Conservation (phyloP, 2,329 filamentous ascomycete species). For the Penicillium sp. region DNA sequence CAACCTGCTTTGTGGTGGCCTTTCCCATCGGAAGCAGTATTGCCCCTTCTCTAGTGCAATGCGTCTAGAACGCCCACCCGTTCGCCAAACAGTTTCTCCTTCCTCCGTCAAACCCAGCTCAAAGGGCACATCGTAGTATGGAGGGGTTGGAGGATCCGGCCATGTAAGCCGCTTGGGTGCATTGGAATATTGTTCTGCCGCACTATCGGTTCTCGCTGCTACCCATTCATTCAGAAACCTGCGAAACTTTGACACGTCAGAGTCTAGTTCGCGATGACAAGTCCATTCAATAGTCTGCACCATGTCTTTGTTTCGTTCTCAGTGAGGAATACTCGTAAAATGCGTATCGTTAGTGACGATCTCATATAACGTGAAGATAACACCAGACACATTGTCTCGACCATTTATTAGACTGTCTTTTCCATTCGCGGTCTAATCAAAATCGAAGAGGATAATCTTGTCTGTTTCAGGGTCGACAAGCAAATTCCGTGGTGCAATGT, state of each 20-base stretch:
- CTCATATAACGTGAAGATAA: slow-evolving; percentile 28
- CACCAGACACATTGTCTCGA: slow-evolving; percentile 25
- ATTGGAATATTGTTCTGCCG: slow-evolving; percentile 20
- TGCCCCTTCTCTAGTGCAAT: slow-evolving; percentile 17
- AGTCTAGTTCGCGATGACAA: slow-evolving; percentile 17
- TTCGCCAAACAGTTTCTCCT: slow-evolving; percentile 13
- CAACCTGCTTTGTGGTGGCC: slow-evolving; percentile 10
- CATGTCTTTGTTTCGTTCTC: slow-evolving; percentile 23
- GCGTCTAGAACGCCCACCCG: slow-evolving; percentile 5
- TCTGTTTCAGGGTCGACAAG: slow-evolving; percentile 25
- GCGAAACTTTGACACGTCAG: slow-evolving; percentile 17
- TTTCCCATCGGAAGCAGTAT: slow-evolving; percentile 19
- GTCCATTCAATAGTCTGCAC: slow-evolving; percentile 20
- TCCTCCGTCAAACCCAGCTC: slow-evolving; percentile 9
- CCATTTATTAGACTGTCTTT: slow-evolving; percentile 14
- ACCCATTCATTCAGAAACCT: slow-evolving; percentile 20
- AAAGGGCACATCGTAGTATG: slow-evolving; percentile 18
- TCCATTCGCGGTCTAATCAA: slow-evolving; percentile 21
- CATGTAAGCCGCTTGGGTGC: slow-evolving; percentile 15
- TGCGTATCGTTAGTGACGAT: slow-evolving; percentile 26
- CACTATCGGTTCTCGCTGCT: slow-evolving; percentile 5
- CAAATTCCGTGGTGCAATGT: slow-evolving; percentile 32
- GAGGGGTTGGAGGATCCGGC: slow-evolving; percentile 13
- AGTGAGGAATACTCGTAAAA: slow-evolving; percentile 23
- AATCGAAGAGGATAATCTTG: slow-evolving; percentile 26